Evolutionary conservation across 345 rosid genomes (phyloP), one percentile per base, ranked within the genome.

Genomic region (Isatis tinctoria): DNA sequence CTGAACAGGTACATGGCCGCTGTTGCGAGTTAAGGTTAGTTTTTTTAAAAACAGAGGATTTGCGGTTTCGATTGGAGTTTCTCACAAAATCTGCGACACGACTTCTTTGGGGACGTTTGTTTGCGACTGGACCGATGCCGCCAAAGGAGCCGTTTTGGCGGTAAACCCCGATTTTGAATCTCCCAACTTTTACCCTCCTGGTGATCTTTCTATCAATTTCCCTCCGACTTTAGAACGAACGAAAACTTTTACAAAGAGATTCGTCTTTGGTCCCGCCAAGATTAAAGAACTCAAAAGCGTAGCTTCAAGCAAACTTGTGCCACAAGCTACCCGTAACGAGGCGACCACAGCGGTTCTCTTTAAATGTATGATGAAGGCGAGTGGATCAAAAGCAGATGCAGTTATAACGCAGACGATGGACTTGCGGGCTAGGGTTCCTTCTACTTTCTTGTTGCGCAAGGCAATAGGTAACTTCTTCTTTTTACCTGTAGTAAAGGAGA

Each of bases 301-400:
- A 67, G 72, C 65, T 7, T 49, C 78, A 18, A 33, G 69, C 35
- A 18, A 18, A 30, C 11, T 57, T 53, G 69, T 57, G 28, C 52
- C 35, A 7, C 18, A 26, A 7, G 79, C 81, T 3, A 69, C 83
- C 3, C 72, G 73, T 3, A 71, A 76, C n/a, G 80, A 79, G 28
- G 77, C 39, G 0, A 73, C 70, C 20, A 44, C 77, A 0, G 69
- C 78, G 3, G 60, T 78, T 12, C 58, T 84, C 36, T 70, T 75
- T 45, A 67, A 64, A 58, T 65, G 65, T 35, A 45, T 47, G 12
- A 60, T 72, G 16, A 45, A 8, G 2, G 45, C 72, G 5, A 39
- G 57, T 32, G 52, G 41, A 22, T 52, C 70, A 12, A 67, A 43
- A 10, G 32, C 12, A 0, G 54, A 58, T 4, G 9, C 24, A 1